Percentiles rank a stretch among this genome's conserved stretches.
These are phyloP conservation scores for Bryopsis sp. DNA, from an alignment of 139 green algal species.

Conservation along the genomic window DNA sequence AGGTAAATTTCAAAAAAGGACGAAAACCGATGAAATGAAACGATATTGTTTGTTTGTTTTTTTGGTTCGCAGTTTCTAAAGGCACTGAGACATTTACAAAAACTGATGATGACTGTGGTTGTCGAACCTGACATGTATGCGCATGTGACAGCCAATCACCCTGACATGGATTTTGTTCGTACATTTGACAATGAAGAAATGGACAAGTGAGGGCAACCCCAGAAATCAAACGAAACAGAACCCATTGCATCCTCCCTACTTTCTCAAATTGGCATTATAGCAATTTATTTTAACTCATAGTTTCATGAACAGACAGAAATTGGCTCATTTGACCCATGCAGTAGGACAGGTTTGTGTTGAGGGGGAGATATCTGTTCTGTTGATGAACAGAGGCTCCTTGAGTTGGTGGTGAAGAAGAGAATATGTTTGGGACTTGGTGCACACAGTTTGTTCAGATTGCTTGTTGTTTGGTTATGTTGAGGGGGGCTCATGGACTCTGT, in stretches of 20 bases:
- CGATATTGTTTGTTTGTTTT: too few relatives aligned
- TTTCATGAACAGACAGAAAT: neutral
- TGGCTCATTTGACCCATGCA: neutral
- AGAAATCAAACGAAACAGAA: too few relatives aligned
- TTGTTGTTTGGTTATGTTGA: neutral
- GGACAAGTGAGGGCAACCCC: slow-evolving; percentile 37
- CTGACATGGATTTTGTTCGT: slow-evolving; percentile 25
- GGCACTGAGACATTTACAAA: too few relatives aligned
- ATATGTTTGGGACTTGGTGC: neutral
- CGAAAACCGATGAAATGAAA: too few relatives aligned
- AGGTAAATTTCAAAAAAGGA: too few relatives aligned
- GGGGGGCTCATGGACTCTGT: neutral
- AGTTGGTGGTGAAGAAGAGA: neutral
- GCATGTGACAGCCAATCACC: slow-evolving; percentile 20
- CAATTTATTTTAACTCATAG: neutral
- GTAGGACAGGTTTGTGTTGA: slow-evolving; percentile 12
- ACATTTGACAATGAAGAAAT: slow-evolving; percentile 41
- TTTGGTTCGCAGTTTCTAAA: too few relatives aligned
- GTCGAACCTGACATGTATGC: slow-evolving; percentile 76
- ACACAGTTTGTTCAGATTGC: neutral
- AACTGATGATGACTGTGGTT: slow-evolving; percentile 77
- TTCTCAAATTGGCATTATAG: too few relatives aligned
- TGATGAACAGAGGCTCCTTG: neutral
- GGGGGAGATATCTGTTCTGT: neutral
- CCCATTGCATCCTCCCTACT: too few relatives aligned